Evolutionary conservation across 768 basidiomycete genomes (phyloP).

Genomic region (Omphalotus guepiniiformis): DNA sequence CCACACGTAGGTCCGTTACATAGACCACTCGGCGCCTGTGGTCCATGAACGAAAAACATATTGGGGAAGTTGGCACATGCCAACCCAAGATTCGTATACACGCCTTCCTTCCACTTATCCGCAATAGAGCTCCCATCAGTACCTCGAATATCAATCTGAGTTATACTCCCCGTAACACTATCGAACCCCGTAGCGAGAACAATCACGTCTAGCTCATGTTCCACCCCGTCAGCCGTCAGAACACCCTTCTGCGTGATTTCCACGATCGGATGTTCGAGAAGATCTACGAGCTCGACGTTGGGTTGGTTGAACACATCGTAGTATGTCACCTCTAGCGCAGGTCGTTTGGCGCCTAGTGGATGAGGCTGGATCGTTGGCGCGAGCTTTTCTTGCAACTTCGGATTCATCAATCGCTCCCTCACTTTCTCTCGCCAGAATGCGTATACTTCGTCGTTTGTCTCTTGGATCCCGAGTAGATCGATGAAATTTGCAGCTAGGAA

Average conservation of each 20-base stretch:
- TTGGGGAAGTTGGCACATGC: conserved; percentile 19
- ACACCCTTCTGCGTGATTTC: conserved; percentile 20
- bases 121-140: conserved; percentile 15
- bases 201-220: conserved; percentile 20
- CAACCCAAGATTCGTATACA: conserved; percentile 23
- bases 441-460: conserved; percentile 21
- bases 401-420: conserved; percentile 15
- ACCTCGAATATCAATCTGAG: conserved; percentile 20
- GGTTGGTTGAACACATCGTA: conserved; percentile 22
- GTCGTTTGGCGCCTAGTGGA: conserved; percentile 22
- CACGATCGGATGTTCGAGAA: conserved; percentile 16
- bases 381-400: conserved; percentile 20
- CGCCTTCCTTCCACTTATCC: conserved; percentile 20
- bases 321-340: conserved; percentile 18
- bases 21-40: conserved; percentile 18
- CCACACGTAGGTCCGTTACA: neutral
- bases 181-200: conserved; percentile 23
- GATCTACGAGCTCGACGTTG: conserved; percentile 20
- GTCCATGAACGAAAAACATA: conserved; percentile 22
- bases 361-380: conserved; percentile 20
- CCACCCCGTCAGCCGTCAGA: conserved; percentile 16
- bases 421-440: conserved; percentile 24
- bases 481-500: conserved; percentile 16
- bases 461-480: conserved; percentile 15
- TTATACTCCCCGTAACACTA: conserved; percentile 20